Evolutionary conservation across 805 yeast species (phyloP), one percentile per base, ranked within the genome.

Genomic region (Yamadazyma tumulicola): DNA sequence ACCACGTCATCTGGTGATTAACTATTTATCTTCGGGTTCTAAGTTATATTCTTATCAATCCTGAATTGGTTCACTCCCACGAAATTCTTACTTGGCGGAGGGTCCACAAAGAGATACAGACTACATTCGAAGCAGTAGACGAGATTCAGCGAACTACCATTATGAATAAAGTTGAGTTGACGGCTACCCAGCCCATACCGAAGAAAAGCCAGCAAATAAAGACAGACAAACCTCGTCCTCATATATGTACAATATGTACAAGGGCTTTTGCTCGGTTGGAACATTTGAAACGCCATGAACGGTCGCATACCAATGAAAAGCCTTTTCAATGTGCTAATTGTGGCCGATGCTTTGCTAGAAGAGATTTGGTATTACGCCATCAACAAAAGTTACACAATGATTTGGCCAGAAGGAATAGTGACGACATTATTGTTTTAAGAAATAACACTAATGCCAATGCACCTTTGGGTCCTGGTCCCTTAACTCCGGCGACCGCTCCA

Each of bases 281-380:
- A 59, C 98, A 91, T 60, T 70, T 93, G 52, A 88, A 85, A 58
- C 79, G 98, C 38, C 98, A 91, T 54, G 94, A 88, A 49, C 68
- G 97, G 26, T 81, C 94, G 0, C 98, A 91, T 57, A 91, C 98
- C 7, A 86, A 89, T 56, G 97, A 89, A 59, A 88, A 88, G 55
- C 97, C 97, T 1, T 91, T 83, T 63, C 93, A 86, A 54, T 91
- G 98, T 62, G 94, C 95, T 2, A 89, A 89, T 6, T 91, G 97
- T 60, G 97, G 95, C 21, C 77, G 97, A 32, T 85, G 96, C 54
- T 91, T 93, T 64, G 97, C 97, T 4, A 69, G 98, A 37, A 67
- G 97, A 37, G 91, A 84, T 55, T 69, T 84, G 53, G 87, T 93
- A 19, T 70, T 93, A 35, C 74, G 98, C 41, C 98, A 93, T 65